phyloP scores from a whole-genome alignment of 2,329 filamentous ascomycete genomes.

The Penicillium decumbens region DNA sequence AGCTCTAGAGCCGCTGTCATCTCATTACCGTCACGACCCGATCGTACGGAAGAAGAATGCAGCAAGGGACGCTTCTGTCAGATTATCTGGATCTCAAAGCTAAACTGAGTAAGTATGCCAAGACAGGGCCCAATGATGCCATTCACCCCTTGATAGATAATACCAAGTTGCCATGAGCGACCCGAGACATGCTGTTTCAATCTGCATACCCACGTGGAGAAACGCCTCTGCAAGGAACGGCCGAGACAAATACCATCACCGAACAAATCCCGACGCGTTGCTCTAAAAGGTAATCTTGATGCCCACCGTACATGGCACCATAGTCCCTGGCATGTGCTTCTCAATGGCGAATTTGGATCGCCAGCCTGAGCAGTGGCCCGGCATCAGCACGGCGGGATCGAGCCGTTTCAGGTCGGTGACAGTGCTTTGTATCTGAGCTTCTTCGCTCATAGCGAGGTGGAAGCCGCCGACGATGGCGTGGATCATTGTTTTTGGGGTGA shows the following conservation, averaged over 20 bases:
- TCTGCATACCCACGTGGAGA: slow-evolving; percentile 18
- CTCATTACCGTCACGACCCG: not conserved
- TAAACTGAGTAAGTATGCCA: slow-evolving; percentile 11
- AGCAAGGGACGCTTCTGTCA: slow-evolving; percentile 16
- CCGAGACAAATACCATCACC: not conserved
- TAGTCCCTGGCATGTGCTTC: slow-evolving; percentile 47
- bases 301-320: slow-evolving; percentile 51
- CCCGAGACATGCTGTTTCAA: slow-evolving; percentile 10
- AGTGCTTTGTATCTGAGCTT: slow-evolving; percentile 43
- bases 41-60: slow-evolving; percentile 12
- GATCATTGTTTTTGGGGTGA: slow-evolving; percentile 37
- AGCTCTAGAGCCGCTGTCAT: not conserved
- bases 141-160: slow-evolving; percentile 10
- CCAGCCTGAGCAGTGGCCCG: slow-evolving; percentile 56
- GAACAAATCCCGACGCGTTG: not conserved
- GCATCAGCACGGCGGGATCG: slow-evolving; percentile 48
- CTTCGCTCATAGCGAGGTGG: slow-evolving; percentile 49
- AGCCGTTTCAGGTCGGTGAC: slow-evolving; percentile 48
- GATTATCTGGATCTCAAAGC: slow-evolving; percentile 2
- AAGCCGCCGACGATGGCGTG: slow-evolving; percentile 53
- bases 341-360: slow-evolving; percentile 52
- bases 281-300: slow-evolving; percentile 39
- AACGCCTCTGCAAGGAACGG: slow-evolving; percentile 12
- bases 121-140: slow-evolving; percentile 1
- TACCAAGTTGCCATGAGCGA: slow-evolving; percentile 15